Base-by-base conservation (phyloP, 169 alveolate species). In the Plasmodium ovale region DNA sequence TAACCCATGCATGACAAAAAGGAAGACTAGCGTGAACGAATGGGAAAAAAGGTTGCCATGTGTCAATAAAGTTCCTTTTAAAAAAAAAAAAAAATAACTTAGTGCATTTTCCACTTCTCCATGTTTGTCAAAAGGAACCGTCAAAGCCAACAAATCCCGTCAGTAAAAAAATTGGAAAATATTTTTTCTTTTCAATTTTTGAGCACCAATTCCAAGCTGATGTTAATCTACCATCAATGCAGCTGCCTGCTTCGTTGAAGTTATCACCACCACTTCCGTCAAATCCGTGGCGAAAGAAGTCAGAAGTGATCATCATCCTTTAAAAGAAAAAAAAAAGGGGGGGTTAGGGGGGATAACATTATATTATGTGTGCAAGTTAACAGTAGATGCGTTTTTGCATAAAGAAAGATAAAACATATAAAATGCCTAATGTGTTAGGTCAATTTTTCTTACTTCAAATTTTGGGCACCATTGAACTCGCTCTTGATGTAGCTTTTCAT, bases 201-300 rank as follows among this genome's bases (percentile, higher is more conserved):
- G 96, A 94, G 73, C 99, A 97, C 99, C 98, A 96, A 88, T 96
- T 96, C 98, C 99, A 97, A 6, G 98, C 98, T 1, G 98, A 95
- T 2, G 99, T 97, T 42, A 97, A 93, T 51, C 99, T 94, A 2
- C 99, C 99, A 65, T 97, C 99, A n/a, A 97, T 96, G 91, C 99
- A 97, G 56, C 97, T 94, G 37, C 99, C 99, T 2, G 99, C 99
- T 58, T 97, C 99, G 87, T 96, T 95, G 92, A 96, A 97, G 89
- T 97, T 97, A 93, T 97, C 98, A 25, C 98, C 98, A 12, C 99
- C 99, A 56, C 97, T 94, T 29, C 99, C 99, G 85, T 97, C 99
- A 84, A 97, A 97, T 31, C 97, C 99, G 84, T 97, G 98, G 39
- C 97, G 93, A 93, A 97, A 97, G 92, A 97, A 97, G 93, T 97